Conservation (phyloP, 306 rosid species). For the Pterocarpus macrocarpus region DNA sequence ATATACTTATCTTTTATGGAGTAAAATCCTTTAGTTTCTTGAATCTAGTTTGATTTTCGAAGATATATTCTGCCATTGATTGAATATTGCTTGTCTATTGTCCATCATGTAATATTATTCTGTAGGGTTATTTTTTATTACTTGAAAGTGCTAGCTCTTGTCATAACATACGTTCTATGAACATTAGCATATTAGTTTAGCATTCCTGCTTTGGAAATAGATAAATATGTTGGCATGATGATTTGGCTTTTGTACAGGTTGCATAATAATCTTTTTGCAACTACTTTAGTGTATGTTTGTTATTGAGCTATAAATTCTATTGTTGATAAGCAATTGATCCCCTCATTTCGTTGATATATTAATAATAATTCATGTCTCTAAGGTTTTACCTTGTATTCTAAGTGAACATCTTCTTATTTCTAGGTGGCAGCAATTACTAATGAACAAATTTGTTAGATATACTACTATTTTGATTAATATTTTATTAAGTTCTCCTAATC, state of each 20-base stretch:
- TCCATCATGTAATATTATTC: slow-evolving; percentile 25
- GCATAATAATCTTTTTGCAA: not conserved
- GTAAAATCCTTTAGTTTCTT: slow-evolving; percentile 32
- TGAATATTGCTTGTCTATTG: slow-evolving; percentile 37
- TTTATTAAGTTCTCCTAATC: slow-evolving; percentile 88
- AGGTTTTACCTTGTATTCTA: slow-evolving; percentile 22
- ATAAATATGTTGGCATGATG: slow-evolving; percentile 47
- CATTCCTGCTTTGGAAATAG: slow-evolving; percentile 98
- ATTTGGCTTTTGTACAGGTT: slow-evolving; percentile 18
- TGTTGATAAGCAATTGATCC: slow-evolving; percentile 29
- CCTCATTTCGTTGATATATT: slow-evolving; percentile 32
- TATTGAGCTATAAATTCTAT: slow-evolving; percentile 23
- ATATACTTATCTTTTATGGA: slow-evolving; percentile 34
- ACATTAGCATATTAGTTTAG: slow-evolving; percentile 87
- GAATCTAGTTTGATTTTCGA: slow-evolving; percentile 22
- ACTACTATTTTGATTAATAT: slow-evolving; percentile 97
- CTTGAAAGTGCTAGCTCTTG: slow-evolving; percentile 90
- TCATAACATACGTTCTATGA: slow-evolving; percentile 81
- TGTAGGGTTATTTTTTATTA: slow-evolving; percentile 90
- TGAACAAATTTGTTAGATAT: slow-evolving; percentile 95
- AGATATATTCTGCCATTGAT: slow-evolving; percentile 8
- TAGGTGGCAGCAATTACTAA: slow-evolving; percentile 98
- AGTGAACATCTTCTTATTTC: not conserved
- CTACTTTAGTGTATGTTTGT: slow-evolving; percentile 23
- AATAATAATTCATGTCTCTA: slow-evolving; percentile 7